Percentiles rank a stretch among this genome's conserved stretches.
Evolutionary conservation across 1,284 basidiomycete genomes (phyloP).

Genomic region (Apiotrichum gamsii): DNA sequence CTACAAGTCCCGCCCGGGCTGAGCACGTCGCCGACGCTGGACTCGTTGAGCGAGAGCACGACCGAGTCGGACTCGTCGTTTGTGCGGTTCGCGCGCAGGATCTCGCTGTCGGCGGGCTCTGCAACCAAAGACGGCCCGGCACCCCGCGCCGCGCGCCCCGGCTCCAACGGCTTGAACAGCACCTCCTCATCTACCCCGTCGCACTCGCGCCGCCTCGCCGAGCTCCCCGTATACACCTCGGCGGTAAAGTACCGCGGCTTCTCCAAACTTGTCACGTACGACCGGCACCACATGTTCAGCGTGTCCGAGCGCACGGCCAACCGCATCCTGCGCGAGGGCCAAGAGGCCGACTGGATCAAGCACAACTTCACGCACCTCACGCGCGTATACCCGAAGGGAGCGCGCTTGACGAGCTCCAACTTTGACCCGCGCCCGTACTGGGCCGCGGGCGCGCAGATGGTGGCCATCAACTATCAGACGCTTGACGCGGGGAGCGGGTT

Average conservation of each 20-base stretch:
- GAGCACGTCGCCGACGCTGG: background rate
- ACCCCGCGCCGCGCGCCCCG: too few relatives aligned
- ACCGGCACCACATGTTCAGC: conserved; percentile 83
- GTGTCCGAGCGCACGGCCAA: conserved; percentile 76
- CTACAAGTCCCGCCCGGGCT: too few relatives aligned
- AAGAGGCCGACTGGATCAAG: conserved; percentile 69
- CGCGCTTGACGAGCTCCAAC: conserved; percentile 75
- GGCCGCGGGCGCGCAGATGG: conserved; percentile 86
- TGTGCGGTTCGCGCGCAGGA: conserved; percentile 27
- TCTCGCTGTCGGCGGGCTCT: conserved; percentile 17
- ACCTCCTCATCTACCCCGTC: too few relatives aligned
- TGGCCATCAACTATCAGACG: conserved; percentile 97
- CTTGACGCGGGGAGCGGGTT: conserved; percentile 61
- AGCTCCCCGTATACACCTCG: conserved; percentile 85
- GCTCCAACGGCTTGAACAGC: background rate
- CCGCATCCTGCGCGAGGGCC: conserved; percentile 50
- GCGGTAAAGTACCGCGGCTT: conserved; percentile 93
- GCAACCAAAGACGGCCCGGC: conserved; percentile 6
- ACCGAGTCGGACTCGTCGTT: conserved; percentile 43
- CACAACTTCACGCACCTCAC: conserved; percentile 83
- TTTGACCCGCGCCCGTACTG: conserved; percentile 86
- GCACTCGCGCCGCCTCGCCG: conserved; percentile 61
- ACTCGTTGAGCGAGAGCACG: conserved; percentile 30
- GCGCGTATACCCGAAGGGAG: conserved; percentile 83
- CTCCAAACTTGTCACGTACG: conserved; percentile 82